These are phyloP conservation scores for Suillus sp. DNA, from an alignment of 768 basidiomycete species.

Conservation along the genomic window DNA sequence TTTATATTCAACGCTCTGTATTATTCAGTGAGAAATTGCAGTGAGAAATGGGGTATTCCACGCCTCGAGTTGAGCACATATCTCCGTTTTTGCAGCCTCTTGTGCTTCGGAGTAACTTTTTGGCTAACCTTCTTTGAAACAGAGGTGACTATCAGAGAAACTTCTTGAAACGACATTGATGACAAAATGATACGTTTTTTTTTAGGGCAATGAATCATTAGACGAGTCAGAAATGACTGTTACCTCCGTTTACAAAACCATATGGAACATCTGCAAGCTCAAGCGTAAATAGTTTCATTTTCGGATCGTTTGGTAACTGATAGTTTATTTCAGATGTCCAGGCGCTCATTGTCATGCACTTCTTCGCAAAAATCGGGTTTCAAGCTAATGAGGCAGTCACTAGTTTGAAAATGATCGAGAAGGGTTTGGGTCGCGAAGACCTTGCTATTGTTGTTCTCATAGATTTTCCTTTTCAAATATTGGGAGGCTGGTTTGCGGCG, in stretches of 20 bases:
- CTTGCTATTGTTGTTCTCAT: conserved; percentile 93
- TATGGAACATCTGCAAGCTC: conserved; percentile 91
- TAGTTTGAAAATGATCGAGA: conserved; percentile 93
- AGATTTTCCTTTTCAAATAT: conserved; percentile 97
- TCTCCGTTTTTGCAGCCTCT: conserved; percentile 80
- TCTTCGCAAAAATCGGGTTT: conserved; percentile 93
- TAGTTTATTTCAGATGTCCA: conserved; percentile 71
- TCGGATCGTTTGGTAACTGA: conserved; percentile 6
- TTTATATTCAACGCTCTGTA: conserved; percentile 7
- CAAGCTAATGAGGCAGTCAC: conserved; percentile 92
- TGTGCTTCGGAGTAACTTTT: conserved; percentile 82
- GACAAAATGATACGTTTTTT: conserved; percentile 10
- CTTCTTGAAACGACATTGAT: background rate
- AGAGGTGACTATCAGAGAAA: conserved; percentile 57
- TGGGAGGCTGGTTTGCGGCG: conserved; percentile 93
- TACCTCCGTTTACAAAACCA: conserved; percentile 86
- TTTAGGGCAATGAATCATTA: conserved; percentile 71
- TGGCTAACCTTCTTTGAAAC: conserved; percentile 89
- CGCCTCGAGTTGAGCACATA: conserved; percentile 75
- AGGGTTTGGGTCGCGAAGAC: conserved; percentile 94
- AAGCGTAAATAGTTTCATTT: conserved; percentile 58
- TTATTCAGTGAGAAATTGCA: conserved; percentile 30
- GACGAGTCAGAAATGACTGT: conserved; percentile 89
- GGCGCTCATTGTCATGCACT: conserved; percentile 79
- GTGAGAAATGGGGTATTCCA: conserved; percentile 77